A percentile compares a stretch with the other conserved stretches of the same genome.
phyloP scores from a whole-genome alignment of 495 filamentous ascomycete genomes.

The Xylaria bambusicola region DNA sequence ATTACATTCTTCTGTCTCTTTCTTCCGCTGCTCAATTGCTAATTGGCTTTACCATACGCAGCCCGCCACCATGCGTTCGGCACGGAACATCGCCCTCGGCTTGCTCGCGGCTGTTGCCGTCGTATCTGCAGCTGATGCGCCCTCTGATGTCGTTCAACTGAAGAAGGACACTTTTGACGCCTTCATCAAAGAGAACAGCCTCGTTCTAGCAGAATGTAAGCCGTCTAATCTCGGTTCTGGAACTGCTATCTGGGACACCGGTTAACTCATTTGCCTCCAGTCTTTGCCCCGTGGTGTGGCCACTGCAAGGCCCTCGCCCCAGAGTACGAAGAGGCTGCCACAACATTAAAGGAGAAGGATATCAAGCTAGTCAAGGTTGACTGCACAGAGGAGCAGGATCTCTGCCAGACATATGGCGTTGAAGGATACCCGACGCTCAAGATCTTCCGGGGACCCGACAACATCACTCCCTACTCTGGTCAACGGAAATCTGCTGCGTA shows the following conservation, averaged over 20 bases:
- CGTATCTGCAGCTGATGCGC: conserved; percentile 52
- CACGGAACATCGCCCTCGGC: conserved; percentile 50
- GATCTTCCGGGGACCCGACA: conserved; percentile 94
- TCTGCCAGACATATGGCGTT: conserved; percentile 87
- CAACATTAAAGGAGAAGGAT: conserved; percentile 90
- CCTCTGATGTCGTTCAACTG: conserved; percentile 79
- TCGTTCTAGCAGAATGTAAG: conserved; percentile 81
- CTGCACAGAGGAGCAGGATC: conserved; percentile 90
- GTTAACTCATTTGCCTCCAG: conserved; percentile 36
- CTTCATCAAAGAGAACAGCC: conserved; percentile 81
- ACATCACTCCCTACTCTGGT: conserved; percentile 79
- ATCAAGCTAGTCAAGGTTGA: conserved; percentile 93
- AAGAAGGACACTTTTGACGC: conserved; percentile 81
- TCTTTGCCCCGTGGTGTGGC: conserved; percentile 75
- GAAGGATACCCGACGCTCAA: conserved; percentile 98
- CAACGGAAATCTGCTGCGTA: conserved; percentile 88
- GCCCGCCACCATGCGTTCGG: conserved; percentile 55
- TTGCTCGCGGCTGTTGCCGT: conserved; percentile 67
- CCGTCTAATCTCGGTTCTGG: conserved; percentile 20
- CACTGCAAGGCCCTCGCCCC: conserved; percentile 85
- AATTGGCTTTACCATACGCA: conserved; percentile 9
- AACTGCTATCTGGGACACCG: background rate
- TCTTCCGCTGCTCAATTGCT: conserved; percentile 9
- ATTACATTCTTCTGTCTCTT: background rate
- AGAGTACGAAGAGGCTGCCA: conserved; percentile 89